phyloP scores from a whole-genome alignment of 495 filamentous ascomycete species.

The Beverwykella pulmonaria region DNA sequence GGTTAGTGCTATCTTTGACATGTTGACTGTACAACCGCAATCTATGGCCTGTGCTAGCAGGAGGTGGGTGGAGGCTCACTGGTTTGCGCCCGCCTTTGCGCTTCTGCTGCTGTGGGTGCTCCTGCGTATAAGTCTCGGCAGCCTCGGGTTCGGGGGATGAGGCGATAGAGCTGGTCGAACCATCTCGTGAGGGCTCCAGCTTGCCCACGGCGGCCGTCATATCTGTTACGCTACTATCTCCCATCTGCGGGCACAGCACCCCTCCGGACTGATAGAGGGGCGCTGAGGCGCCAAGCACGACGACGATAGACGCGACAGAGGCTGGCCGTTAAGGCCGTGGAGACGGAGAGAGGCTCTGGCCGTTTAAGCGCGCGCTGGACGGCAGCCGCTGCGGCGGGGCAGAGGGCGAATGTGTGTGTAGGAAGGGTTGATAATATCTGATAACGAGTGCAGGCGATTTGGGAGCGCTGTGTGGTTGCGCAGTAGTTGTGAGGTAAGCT shows the following conservation, averaged over 20 bases:
- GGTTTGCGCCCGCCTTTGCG: slow-evolving; percentile 97
- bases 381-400: slow-evolving; percentile 24
- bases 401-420: slow-evolving; percentile 33
- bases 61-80: slow-evolving; percentile 58
- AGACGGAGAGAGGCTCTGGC: slow-evolving; percentile 20
- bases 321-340: slow-evolving; percentile 8
- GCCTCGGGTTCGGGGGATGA: slow-evolving; percentile 60
- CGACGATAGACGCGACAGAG: slow-evolving; percentile 37
- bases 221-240: slow-evolving; percentile 41
- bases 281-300: slow-evolving; percentile 35
- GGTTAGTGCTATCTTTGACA: slow-evolving; percentile 40
- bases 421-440: slow-evolving; percentile 36
- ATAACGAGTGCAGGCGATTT: slow-evolving; percentile 26
- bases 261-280: slow-evolving; percentile 35
- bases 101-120: slow-evolving; percentile 71
- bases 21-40: slow-evolving; percentile 26
- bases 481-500: slow-evolving; percentile 44
- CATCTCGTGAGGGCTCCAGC: slow-evolving; percentile 40
- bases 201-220: slow-evolving; percentile 45
- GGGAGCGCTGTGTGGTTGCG: slow-evolving; percentile 33
- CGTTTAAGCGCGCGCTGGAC: slow-evolving; percentile 35
- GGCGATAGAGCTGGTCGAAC: slow-evolving; percentile 45
- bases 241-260: slow-evolving; percentile 45
- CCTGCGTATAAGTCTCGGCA: slow-evolving; percentile 57
- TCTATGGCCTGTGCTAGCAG: slow-evolving; percentile 26